Base-by-base conservation (phyloP, 139 green algal species). In the Chlamydomonas sp. region DNA sequence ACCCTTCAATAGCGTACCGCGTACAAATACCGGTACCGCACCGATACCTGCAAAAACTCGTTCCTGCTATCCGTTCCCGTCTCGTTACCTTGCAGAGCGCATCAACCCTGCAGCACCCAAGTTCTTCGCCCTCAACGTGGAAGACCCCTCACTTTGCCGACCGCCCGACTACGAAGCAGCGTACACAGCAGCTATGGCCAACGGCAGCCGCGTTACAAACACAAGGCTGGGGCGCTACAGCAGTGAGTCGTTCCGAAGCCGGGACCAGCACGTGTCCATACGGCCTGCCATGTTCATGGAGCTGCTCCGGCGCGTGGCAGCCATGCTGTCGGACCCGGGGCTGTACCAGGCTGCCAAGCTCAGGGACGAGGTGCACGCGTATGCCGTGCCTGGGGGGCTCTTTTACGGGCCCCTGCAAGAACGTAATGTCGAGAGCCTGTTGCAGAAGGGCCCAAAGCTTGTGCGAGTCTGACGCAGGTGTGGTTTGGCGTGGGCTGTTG, bases 121-220 rank as follows among this genome's bases (percentile, higher is more conserved):
- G 7, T 80, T 80, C 62, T 87, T 87, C 62, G 72, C 71, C 14
- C 49, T 58, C 73, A 87, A 87, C 71, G n/a, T 87, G 4, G 83
- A 80, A 73, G 83, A 87, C 61, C 60, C 83, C 15, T 20, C 20
- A 61, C 82, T 80, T 59, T 86, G 82, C 69, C 4, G 10, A 10
- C 82, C 82, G 60, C n/a, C 49, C 69, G 82, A 86, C 82, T 86
- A 86, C 61, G 82, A 86, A 61, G 82, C 60, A 1, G n/a, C 12
- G 0, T 71, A 71, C 18, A 58, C 5, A 12, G 12, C 18, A 0
- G 16, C 58, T 4, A 15, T 10, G 1, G 10, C 17, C 72, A n/a
- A n/a, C 31, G 71, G 69, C 59, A 20, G 79, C 71, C n/a, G 71
- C 14, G 82, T 60, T 20, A 61, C 3, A 10, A n/a, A 72, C 0